Percentiles rank a stretch among this genome's conserved stretches.
These are phyloP conservation scores for Penicillium sp. DNA, from an alignment of 2,329 filamentous ascomycete species.

Conservation along the genomic window DNA sequence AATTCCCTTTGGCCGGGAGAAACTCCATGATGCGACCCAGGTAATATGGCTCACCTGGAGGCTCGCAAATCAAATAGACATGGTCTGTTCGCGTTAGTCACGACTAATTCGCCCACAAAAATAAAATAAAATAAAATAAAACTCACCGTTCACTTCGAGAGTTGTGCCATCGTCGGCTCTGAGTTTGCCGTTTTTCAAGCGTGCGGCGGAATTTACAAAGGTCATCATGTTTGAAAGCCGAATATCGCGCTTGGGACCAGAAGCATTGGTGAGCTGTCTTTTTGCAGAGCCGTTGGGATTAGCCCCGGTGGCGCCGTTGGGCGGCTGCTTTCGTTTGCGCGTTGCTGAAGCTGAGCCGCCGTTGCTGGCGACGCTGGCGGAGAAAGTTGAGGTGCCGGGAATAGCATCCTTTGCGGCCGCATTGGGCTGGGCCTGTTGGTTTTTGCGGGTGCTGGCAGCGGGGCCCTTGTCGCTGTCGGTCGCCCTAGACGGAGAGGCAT, in stretches of 20 bases:
- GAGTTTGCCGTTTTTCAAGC: conserved; percentile 71
- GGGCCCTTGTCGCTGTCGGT: conserved; percentile 35
- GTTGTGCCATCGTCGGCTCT: conserved; percentile 87
- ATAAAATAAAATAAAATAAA: conserved; percentile 19
- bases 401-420: conserved; percentile 44
- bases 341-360: conserved; percentile 45
- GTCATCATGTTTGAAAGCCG: conserved; percentile 79
- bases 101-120: conserved; percentile 7
- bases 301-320: conserved; percentile 28
- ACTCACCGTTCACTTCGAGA: conserved; percentile 79
- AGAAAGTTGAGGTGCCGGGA: conserved; percentile 58
- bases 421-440: conserved; percentile 27
- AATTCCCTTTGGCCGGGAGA: conserved; percentile 73
- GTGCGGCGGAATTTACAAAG: conserved; percentile 69
- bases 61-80: conserved; percentile 95
- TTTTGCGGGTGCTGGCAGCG: conserved; percentile 39
- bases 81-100: conserved; percentile 54
- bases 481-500: conserved; percentile 26
- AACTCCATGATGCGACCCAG: conserved; percentile 98
- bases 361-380: conserved; percentile 44
- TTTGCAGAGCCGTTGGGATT: conserved; percentile 29
- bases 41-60: conserved; percentile 96
- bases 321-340: conserved; percentile 81
- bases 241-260: conserved; percentile 24
- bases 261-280: conserved; percentile 32